Conservation (phyloP, 495 filamentous ascomycete genomes). For the Trichoderma orchidacearum region DNA sequence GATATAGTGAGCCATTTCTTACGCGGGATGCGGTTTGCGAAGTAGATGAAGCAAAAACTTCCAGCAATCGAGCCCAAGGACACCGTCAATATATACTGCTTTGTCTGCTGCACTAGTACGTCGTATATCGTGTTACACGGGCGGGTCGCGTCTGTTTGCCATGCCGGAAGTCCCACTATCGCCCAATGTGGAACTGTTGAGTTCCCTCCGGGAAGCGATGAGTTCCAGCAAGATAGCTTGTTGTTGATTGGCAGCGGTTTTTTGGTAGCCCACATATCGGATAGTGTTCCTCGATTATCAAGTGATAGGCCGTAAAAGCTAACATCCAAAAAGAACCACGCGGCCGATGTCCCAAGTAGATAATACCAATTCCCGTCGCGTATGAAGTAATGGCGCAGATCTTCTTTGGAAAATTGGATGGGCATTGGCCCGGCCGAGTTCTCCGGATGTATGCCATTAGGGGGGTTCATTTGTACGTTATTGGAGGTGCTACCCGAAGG, state of each 20-base stretch:
- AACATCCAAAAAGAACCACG: slow-evolving; percentile 24
- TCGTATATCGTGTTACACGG: slow-evolving; percentile 44
- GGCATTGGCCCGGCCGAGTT: slow-evolving; percentile 8
- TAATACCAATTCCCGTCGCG: slow-evolving; percentile 21
- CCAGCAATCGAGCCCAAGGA: slow-evolving; percentile 51
- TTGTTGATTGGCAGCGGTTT: slow-evolving; percentile 2
- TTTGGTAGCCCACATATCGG: slow-evolving; percentile 19
- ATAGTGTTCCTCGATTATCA: slow-evolving; percentile 18
- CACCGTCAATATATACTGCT: slow-evolving; percentile 55
- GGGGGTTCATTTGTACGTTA: slow-evolving; percentile 51
- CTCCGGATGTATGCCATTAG: slow-evolving; percentile 17
- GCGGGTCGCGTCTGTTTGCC: slow-evolving; percentile 20
- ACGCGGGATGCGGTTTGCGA: slow-evolving; percentile 52
- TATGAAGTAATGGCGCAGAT: slow-evolving; percentile 17
- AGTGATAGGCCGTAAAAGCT: slow-evolving; percentile 23
- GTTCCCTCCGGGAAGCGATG: slow-evolving; percentile 32
- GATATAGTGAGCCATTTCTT: slow-evolving; percentile 34
- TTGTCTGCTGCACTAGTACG: slow-evolving; percentile 48
- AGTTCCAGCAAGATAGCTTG: slow-evolving; percentile 34
- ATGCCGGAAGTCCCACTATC: slow-evolving; percentile 11
- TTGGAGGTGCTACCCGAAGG: slow-evolving; percentile 35
- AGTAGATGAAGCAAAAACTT: slow-evolving; percentile 16
- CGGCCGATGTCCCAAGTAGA: slow-evolving; percentile 18
- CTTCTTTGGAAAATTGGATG: slow-evolving; percentile 15
- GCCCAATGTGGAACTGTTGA: slow-evolving; percentile 15